Percentiles rank a stretch among this genome's conserved stretches.
Evolutionary conservation across 2,329 filamentous ascomycete species (phyloP).

Genomic region (Macrophomina phaseolina): DNA sequence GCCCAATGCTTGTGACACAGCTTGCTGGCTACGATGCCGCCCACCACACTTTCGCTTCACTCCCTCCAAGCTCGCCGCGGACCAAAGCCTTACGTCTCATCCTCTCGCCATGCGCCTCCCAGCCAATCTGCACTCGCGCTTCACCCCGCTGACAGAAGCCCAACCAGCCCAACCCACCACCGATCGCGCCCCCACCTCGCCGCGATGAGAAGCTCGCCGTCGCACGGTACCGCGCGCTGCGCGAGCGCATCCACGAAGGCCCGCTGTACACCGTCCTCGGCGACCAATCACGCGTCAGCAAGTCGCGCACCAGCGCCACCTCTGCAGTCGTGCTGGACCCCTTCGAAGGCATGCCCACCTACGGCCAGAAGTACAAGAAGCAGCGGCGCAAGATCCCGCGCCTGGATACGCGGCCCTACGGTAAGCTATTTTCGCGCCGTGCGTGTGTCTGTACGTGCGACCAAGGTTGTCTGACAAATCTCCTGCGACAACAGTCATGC

Average conservation of each 20-base stretch:
- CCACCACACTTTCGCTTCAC: slow-evolving; percentile 7
- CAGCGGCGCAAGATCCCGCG: slow-evolving; percentile 62
- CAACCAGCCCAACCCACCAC: slow-evolving; percentile 21
- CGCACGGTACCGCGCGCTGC: slow-evolving; percentile 57
- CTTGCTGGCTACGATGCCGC: background rate
- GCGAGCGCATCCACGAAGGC: slow-evolving; percentile 63
- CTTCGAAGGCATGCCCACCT: slow-evolving; percentile 67
- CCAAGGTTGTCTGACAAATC: too few relatives aligned
- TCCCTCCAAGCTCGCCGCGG: background rate
- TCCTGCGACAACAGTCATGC: slow-evolving; percentile 51
- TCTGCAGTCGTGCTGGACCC: slow-evolving; percentile 57
- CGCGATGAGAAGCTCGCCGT: slow-evolving; percentile 55
- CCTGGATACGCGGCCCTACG: slow-evolving; percentile 60
- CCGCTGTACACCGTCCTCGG: slow-evolving; percentile 64
- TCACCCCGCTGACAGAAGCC: background rate
- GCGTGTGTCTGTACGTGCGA: too few relatives aligned
- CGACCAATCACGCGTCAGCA: slow-evolving; percentile 51
- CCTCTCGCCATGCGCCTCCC: background rate
- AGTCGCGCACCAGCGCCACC: slow-evolving; percentile 43
- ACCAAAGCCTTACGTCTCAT: background rate
- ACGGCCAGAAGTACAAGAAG: slow-evolving; percentile 63
- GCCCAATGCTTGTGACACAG: too few relatives aligned
- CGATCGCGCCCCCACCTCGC: slow-evolving; percentile 43
- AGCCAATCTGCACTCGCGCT: background rate
- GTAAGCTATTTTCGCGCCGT: slow-evolving; percentile 46